Base-by-base conservation (phyloP, 805 yeast species). In the Cyberlindnera amylophila region DNA sequence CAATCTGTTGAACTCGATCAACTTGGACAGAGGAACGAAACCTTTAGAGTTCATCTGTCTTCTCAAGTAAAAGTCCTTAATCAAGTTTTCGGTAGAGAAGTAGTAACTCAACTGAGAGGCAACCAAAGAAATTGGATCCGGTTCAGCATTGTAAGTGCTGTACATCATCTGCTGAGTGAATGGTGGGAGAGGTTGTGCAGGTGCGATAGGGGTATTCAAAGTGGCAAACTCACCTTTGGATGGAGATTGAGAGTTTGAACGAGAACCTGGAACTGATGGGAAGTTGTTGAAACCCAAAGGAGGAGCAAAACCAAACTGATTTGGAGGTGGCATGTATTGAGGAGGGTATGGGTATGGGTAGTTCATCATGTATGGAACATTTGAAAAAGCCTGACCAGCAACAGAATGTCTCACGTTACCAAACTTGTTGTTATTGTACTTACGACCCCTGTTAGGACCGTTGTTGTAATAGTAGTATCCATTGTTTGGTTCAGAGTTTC, bases 81-180 rank as follows among this genome's bases (percentile, higher is more conserved):
- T 69, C 64, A 93, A 74, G 63, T 93, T 93, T 53, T 88, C 96
- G 36, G 80, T 72, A 17, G 95, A 83, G 67, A 93, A 86, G 65
- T 93, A 93, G 70, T 91, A 93, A 55, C 85, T 90, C 44, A 90
- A 69, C 69, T 91, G 97, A 63, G 61, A 63, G 7, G 75, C 59
- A 26, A 72, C 63, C 14, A 45, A 21, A 2, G 49, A 39, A 4
- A 50, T 36, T 8, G 54, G 51, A 30, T 58, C 60, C 34, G 38
- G 34, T 19, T 47, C 46, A 16, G 15, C 23, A 7, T 4, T 28
- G 32, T 47, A 51, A 16, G 42, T 38, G 28, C 39, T 41, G 34
- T 26, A 51, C 33, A 38, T 30, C 27, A 44, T 32, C 27, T 36
- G 50, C 9, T 40, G 43, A 6, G 46, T 47, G 10, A 36, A 17